phyloP scores from a whole-genome alignment of 2,329 filamentous ascomycete genomes.

The Ceratocystis destructans region DNA sequence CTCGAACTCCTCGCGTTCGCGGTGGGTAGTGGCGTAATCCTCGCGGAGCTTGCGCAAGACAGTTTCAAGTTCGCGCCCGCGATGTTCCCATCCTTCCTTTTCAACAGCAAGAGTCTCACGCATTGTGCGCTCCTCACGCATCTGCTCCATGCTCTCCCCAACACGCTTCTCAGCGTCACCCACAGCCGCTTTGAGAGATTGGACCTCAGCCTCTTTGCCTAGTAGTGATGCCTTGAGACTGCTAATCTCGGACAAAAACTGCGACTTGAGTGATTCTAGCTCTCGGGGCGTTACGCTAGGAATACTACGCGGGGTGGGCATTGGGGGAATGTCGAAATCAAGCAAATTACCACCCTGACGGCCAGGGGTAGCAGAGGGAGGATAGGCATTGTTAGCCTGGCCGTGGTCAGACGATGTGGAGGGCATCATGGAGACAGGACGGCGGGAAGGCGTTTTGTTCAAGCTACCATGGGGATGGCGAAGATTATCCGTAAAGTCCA shows the following conservation, averaged over 20 bases:
- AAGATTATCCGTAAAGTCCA: conserved; percentile 75
- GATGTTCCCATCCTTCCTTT: conserved; percentile 69
- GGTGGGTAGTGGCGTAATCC: conserved; percentile 63
- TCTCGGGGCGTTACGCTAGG: conserved; percentile 85
- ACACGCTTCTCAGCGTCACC: conserved; percentile 84
- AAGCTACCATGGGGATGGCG: conserved; percentile 26
- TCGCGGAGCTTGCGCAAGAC: conserved; percentile 68
- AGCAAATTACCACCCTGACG: conserved; percentile 52
- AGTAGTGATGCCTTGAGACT: conserved; percentile 83
- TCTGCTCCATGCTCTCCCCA: conserved; percentile 67
- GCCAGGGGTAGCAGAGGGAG: conserved; percentile 33
- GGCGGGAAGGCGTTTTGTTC: conserved; percentile 25
- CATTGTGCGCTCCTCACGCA: conserved; percentile 60
- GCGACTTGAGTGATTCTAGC: conserved; percentile 81
- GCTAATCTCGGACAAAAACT: conserved; percentile 82
- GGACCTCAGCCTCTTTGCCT: conserved; percentile 84
- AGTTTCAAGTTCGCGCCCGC: conserved; percentile 72
- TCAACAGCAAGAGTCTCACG: conserved; percentile 63
- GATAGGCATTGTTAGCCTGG: conserved; percentile 16
- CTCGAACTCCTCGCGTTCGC: conserved; percentile 67
- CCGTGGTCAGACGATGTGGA: conserved; percentile 4
- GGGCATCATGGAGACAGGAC: conserved; percentile 22
- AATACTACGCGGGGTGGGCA: conserved; percentile 80
- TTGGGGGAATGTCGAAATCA: conserved; percentile 74
- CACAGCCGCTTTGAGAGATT: conserved; percentile 74